These are phyloP conservation scores for Endoconidiophora laricicola DNA, from an alignment of 2,329 filamentous ascomycete genomes.

Conservation along the genomic window DNA sequence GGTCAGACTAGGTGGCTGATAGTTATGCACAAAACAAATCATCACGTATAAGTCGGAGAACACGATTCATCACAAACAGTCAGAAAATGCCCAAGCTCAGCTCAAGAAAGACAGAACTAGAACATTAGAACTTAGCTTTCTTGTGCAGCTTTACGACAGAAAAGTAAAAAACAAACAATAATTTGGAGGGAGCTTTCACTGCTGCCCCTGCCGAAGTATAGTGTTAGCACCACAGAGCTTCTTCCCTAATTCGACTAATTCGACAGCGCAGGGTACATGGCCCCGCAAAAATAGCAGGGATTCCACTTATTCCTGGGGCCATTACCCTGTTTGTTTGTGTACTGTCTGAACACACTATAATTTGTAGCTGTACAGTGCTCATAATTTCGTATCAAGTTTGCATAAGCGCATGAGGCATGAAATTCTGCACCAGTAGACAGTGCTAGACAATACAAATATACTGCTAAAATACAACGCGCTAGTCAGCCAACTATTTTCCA, in stretches of 20 bases:
- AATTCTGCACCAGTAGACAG: neutral
- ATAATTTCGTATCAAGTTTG: neutral
- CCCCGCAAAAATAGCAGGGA: neutral
- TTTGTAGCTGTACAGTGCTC: constrained; percentile 5
- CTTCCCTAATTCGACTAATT: neutral
- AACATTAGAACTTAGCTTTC: too few species aligned
- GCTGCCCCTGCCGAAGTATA: constrained; percentile 4
- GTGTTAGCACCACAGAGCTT: neutral
- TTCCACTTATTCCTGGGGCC: neutral
- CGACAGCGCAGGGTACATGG: neutral
- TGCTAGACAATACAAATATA: neutral
- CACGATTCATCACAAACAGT: neutral
- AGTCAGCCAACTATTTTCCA: neutral
- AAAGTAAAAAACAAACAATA: too few species aligned
- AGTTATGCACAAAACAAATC: neutral
- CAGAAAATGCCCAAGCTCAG: neutral
- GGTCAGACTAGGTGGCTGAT: neutral
- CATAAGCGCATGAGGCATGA: neutral
- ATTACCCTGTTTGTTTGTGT: neutral
- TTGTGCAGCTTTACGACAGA: too few species aligned
- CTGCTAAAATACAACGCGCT: too few species aligned
- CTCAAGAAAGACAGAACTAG: neutral
- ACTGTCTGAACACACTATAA: constrained; percentile 6
- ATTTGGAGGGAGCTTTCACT: neutral
- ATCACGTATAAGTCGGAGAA: neutral